Evolutionary conservation across 805 yeast species (phyloP), one percentile per base, ranked within the genome.

Genomic region (Isabelozyma gotoi): DNA sequence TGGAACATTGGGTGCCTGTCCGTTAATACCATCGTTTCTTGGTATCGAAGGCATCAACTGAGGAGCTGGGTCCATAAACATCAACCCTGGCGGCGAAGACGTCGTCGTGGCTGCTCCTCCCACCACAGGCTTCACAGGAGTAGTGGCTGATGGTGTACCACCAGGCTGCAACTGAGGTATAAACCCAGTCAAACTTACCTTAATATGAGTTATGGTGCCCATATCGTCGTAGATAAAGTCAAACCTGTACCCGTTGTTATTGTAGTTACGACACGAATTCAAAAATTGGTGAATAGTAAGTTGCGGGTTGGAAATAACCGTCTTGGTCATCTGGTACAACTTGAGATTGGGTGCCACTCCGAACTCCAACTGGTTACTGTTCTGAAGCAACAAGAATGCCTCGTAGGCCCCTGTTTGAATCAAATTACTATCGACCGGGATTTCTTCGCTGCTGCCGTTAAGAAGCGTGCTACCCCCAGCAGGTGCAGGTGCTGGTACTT

Each of bases 201-300:
- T 69, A 31, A 76, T 62, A 49, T 67, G 74, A 7, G 68, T 64
- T 2, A 76, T 75, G n/a, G 62, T 65, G 1, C 77, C 76, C 35
- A 67, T 57, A 43, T 74, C 77, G 48, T 77, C 80, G 50, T 69
- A 71, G 17, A 70, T 51, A 34, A 74, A 57, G 17, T 74, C 77
- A 51, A 76, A 77, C 18, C 60, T 58, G 43, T 63, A 58, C 4
- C 59, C 56, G 11, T 61, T 40, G 15, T 54, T 56, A n/a, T 43
- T 47, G 24, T 66, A 48, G 14, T 58, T 59, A 8, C 55, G 54
- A 24, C 63, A 59, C 6, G 52, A 53, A 14, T 50, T 48, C 42
- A 72, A 56, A 44, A 60, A 67, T 33, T 53, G 70, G 46, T 60
- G 71, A 48, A 53, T 67, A 45, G 57, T 60, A 39, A 57, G 57